A percentile compares a stretch with the other conserved stretches of the same genome.
Conservation (phyloP, 2,329 filamentous ascomycete genomes). For the Immersiporthe knoxdaviesiana region DNA sequence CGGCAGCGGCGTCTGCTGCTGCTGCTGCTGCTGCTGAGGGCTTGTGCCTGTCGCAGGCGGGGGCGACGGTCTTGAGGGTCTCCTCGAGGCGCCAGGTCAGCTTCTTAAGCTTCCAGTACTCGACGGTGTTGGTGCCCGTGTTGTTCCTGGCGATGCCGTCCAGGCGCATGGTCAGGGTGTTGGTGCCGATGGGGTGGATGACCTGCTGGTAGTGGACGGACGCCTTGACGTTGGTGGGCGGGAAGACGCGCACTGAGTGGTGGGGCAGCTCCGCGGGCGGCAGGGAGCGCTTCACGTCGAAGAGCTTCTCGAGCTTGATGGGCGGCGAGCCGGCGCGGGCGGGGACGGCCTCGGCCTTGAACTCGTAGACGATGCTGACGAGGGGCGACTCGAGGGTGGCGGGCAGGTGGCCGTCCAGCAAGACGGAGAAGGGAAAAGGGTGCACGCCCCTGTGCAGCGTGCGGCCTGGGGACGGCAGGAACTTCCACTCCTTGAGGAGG, state of each 20-base stretch:
- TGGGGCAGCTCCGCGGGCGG: constrained; percentile 75
- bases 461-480: constrained; percentile 61
- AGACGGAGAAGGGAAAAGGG: constrained; percentile 84
- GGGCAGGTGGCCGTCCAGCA: constrained; percentile 84
- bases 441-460: constrained; percentile 64
- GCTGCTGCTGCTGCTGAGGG: constrained; percentile 54
- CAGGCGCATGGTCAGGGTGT: constrained; percentile 78
- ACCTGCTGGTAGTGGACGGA: constrained; percentile 80
- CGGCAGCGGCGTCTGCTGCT: constrained; percentile 41
- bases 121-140: constrained; percentile 69
- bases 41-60: constrained; percentile 77
- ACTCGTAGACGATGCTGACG: constrained; percentile 75
- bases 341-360: constrained; percentile 68
- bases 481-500: constrained; percentile 78
- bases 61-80: constrained; percentile 75
- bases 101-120: constrained; percentile 86
- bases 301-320: constrained; percentile 66
- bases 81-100: constrained; percentile 94
- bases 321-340: constrained; percentile 48
- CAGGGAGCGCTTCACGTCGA: constrained; percentile 80
- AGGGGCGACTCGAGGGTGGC: constrained; percentile 77
- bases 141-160: constrained; percentile 81
- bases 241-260: constrained; percentile 91
- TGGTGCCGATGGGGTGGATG: constrained; percentile 83
- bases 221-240: constrained; percentile 90